Evolutionary conservation across 129 eudicot genomes (phyloP).

Genomic region (Mikania micrantha): DNA sequence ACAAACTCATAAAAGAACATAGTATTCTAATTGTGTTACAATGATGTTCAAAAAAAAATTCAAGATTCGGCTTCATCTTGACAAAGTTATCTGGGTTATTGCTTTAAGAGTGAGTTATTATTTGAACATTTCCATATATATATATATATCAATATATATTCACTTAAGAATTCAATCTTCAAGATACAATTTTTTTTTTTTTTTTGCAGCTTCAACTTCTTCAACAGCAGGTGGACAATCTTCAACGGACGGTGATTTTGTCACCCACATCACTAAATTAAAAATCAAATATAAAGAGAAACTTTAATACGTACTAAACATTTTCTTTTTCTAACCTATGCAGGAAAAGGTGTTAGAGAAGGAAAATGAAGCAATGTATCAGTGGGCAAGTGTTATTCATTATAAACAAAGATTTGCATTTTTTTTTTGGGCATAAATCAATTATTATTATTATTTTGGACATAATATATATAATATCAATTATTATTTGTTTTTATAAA

Average conservation of each 20-base stretch:
- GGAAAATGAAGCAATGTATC: conserved; percentile 78
- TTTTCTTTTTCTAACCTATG: background rate
- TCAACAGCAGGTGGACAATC: conserved; percentile 86
- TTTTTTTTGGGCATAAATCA: background rate
- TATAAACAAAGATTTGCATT: background rate
- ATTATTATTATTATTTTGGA: too few species aligned
- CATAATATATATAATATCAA: too few species aligned
- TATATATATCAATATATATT: too few species aligned
- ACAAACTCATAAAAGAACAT: too few species aligned
- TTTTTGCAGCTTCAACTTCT: conserved; percentile 61
- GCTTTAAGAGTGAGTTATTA: too few species aligned
- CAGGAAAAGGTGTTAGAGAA: conserved; percentile 70
- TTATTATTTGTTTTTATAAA: background rate
- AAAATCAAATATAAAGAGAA: background rate
- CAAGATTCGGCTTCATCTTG: too few species aligned
- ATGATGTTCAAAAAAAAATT: too few species aligned
- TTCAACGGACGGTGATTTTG: conserved; percentile 64
- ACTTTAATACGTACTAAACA: too few species aligned
- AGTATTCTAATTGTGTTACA: too few species aligned
- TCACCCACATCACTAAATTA: background rate
- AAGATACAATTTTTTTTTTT: background rate
- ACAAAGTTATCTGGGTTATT: too few species aligned
- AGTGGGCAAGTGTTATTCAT: conserved; percentile 48
- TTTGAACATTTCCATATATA: too few species aligned
- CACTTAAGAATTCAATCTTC: background rate